Evolutionary conservation across 2,329 filamentous ascomycete species (phyloP).

Genomic region (Curvularia lunata): DNA sequence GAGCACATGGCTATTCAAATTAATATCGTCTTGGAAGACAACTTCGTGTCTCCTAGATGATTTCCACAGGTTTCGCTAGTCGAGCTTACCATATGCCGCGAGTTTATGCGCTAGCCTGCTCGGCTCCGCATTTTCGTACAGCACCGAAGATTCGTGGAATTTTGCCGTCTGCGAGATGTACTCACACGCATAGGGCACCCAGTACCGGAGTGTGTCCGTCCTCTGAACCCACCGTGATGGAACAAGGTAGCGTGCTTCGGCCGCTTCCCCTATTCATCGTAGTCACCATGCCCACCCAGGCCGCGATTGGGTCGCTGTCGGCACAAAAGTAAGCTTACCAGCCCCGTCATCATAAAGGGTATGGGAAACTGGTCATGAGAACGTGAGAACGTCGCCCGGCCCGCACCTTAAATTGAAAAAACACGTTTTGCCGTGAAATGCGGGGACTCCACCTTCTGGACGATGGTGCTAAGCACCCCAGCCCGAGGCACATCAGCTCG

Average conservation of each 20-base stretch:
- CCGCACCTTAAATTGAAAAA: slow-evolving; percentile 16
- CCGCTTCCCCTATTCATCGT: slow-evolving; percentile 10
- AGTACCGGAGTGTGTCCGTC: slow-evolving; percentile 4
- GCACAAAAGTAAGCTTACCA: background rate
- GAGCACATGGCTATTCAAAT: background rate
- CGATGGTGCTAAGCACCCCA: background rate
- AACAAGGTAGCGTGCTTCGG: slow-evolving; percentile 4
- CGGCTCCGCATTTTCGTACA: slow-evolving; percentile 5
- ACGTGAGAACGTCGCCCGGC: slow-evolving; percentile 8
- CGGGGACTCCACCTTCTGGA: slow-evolving; percentile 8
- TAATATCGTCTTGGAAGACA: background rate
- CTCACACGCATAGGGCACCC: background rate
- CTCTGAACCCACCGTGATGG: background rate
- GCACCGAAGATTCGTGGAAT: slow-evolving; percentile 15
- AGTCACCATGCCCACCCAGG: background rate
- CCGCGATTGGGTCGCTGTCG: slow-evolving; percentile 17
- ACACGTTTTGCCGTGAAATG: slow-evolving; percentile 6
- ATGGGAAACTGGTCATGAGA: slow-evolving; percentile 12
- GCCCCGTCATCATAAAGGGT: background rate
- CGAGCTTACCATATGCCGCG: slow-evolving; percentile 2
- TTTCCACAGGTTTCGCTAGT: background rate
- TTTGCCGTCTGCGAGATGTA: background rate
- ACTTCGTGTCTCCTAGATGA: background rate
- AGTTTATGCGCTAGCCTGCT: slow-evolving; percentile 4
- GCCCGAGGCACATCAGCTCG: slow-evolving; percentile 8